Base-by-base conservation (phyloP, 257 asterid species). In the Ocimum tenuiflorum region DNA sequence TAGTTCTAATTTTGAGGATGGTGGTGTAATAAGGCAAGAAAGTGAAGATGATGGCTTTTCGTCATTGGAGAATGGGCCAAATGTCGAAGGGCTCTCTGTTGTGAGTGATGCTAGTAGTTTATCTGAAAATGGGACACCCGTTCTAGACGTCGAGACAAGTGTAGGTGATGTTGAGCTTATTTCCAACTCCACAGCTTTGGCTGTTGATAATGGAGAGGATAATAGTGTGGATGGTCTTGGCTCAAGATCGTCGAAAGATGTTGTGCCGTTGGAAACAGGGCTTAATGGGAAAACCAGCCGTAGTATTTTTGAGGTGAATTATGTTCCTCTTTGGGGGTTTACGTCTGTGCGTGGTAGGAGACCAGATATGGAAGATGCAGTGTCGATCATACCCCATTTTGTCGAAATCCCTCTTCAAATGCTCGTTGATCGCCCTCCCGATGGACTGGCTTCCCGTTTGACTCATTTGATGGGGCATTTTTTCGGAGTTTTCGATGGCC, bases 401-500 rank as follows among this genome's bases (percentile, higher is more conserved):
- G 31, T 84, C 75, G 86, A 78, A 68, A 75, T 92, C 56, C 96
- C 95, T 19, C 68, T 87, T 11, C 66, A 68, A 47, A 78, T 89
- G 87, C 81, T 92, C 68, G 95, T 87, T 18, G 85, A 82, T 72
- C 82, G 73, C 13, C 76, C 62, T 8, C 45, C 77, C 57, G 89
- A 89, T 75, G 89, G 87, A 43, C 69, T 64, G 42, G 66, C 64
- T 2, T 69, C 86, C 38, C 70, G 60, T 18, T 76, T 92, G 42
- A 85, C 88, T 63, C 95, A 89, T 76, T 68, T 89, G 78, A 83
- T 86, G 0, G 83, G 88, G 23, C 97, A 89, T 80, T 89, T 92
- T 80, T 92, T 85, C 65, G 98, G 96, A 31, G 98, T 92, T 24
- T 92, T 89, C 65, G 98, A 92, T 73, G 98, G 98, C 68, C 98